Base-by-base conservation (phyloP, 1,284 basidiomycete genomes). In the Cutaneotrichosporon cutaneum region DNA sequence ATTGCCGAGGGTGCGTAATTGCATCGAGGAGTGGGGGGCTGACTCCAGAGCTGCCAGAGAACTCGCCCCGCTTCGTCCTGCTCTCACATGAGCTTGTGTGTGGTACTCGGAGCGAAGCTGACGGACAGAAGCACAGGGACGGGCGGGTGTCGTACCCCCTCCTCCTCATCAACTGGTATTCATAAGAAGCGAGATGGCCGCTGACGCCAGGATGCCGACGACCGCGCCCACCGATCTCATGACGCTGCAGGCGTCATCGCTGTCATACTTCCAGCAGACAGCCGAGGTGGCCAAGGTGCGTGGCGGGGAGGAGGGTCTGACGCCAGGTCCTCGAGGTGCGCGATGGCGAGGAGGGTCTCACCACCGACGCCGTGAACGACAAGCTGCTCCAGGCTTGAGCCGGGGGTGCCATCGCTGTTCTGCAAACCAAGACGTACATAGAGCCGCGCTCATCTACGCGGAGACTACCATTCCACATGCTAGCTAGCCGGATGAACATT, bases 121-220 rank as follows among this genome's bases (percentile, higher is more conserved):
- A 55, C 64, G 16, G 16, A 21, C 62, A 81, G 80, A 83, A 84
- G 50, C 91, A 95, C 77, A 77, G 75, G 6, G 94, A 97, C 71
- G 94, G 94, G 3, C 84, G 94, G 39, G 87, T 84, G 63, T 93
- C 90, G 1, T 93, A 88, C 72, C 91, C 91, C 2, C 82, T 94
- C 16, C 86, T 91, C 3, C 82, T 94, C 56, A 81, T 95, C 77
- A 93, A 94, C 81, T 94, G 92, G 91, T 85, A 56, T n/a, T n/a
- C n/a, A n/a, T n/a, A n/a, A 50, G 71, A 30, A 52, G 71, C 66
- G 27, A 11, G 33, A 4, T 10, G 21, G 33, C 11, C 52, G 42
- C 67, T 70, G 42, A 62, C 56, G 16, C 4, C 63, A 79, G 77
- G 77, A 72, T 85, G 21, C 92, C 92, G 22, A 83, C 81, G 8